Conservation (phyloP, 345 rosid species). For the Salix brachista region DNA sequence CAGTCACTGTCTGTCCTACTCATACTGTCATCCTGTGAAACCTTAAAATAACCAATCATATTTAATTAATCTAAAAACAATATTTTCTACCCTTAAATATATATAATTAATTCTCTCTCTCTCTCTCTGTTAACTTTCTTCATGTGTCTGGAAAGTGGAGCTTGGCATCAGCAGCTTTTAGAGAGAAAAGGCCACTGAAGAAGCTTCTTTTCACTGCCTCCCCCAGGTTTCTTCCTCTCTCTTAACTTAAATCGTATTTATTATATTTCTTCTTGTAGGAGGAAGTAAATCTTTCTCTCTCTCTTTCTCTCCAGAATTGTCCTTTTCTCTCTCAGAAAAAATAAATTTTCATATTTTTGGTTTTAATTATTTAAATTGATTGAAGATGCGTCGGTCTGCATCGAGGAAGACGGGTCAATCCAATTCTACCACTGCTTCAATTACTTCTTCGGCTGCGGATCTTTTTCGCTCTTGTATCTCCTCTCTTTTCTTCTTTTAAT, state of each 20-base stretch:
- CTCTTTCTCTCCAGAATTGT: neutral
- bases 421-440: conserved; percentile 49
- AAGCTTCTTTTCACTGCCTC: neutral
- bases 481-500: neutral
- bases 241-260: neutral
- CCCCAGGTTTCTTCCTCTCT: neutral
- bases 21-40: neutral
- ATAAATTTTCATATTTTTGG: neutral
- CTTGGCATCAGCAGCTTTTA: neutral
- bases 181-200: neutral
- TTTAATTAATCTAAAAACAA: neutral
- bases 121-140: neutral
- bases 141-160: neutral
- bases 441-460: conserved; percentile 66
- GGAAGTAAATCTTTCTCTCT: neutral
- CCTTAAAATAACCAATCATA: neutral
- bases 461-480: conserved; percentile 81
- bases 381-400: conserved; percentile 86
- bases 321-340: conserved; percentile 22
- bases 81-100: neutral
- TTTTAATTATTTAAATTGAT: conserved; percentile 1
- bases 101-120: neutral
- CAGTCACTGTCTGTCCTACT: neutral
- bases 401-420: conserved; percentile 75
- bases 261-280: neutral